A percentile compares a stretch with the other conserved stretches of the same genome.
Conservation (phyloP, 1,284 basidiomycete genomes). For the Boletus sp. region DNA sequence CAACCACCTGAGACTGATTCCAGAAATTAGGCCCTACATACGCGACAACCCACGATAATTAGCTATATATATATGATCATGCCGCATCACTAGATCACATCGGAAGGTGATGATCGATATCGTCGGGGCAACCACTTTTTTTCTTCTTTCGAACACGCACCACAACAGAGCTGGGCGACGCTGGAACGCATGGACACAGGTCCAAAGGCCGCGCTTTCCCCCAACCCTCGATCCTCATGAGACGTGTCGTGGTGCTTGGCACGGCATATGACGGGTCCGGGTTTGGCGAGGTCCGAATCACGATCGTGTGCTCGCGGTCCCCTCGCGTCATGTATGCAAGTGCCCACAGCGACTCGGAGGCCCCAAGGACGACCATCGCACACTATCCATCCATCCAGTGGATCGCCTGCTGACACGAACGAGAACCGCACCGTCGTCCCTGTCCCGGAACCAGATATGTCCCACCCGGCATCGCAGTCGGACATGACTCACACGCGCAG, state of each 20-base stretch:
- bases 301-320: neutral
- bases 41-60: no score
- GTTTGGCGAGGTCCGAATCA: neutral
- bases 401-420: no score
- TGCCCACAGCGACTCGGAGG: neutral
- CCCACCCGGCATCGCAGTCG: no score
- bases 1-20: no score
- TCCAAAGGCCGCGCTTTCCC: neutral
- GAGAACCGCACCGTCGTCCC: neutral
- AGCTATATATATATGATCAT: no score
- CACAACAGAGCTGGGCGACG: neutral
- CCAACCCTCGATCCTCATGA: neutral
- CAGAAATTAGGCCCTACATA: no score
- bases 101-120: no score
- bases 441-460: no score
- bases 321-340: neutral
- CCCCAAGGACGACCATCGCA: neutral
- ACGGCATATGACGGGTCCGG: neutral
- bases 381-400: no score
- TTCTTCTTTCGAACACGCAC: neutral
- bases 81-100: no score
- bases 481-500: conserved; percentile 3
- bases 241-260: no score
- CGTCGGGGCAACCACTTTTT: no score
- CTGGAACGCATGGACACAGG: neutral